phyloP scores from a whole-genome alignment of 202 grass and related monocot species.

The Schoenoplectus triqueter region DNA sequence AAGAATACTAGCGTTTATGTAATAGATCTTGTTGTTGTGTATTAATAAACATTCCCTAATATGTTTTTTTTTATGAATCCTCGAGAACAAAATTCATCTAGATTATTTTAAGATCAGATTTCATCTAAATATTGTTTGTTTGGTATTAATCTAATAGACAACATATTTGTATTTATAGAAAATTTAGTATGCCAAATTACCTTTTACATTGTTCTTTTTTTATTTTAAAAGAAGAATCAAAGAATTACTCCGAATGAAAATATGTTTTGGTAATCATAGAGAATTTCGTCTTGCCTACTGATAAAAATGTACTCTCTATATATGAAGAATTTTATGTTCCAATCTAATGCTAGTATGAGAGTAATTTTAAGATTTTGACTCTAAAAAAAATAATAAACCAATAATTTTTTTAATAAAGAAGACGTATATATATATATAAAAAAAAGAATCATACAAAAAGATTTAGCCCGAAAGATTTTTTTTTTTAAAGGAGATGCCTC shows the following conservation, averaged over 20 bases:
- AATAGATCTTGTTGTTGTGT: background rate
- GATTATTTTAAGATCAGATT: background rate
- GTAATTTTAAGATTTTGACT: background rate
- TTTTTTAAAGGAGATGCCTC: background rate
- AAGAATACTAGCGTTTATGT: too few species aligned
- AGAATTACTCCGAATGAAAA: background rate
- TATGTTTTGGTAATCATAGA: background rate
- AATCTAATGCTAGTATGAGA: background rate
- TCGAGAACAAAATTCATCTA: background rate
- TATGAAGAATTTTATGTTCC: background rate
- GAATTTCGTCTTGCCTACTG: background rate
- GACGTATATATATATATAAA: background rate
- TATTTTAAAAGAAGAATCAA: too few species aligned
- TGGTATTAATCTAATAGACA: background rate
- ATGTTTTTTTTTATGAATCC: background rate
- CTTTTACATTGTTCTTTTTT: background rate
- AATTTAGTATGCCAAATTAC: background rate
- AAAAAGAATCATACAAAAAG: background rate
- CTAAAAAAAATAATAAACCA: background rate
- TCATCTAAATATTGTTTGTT: background rate
- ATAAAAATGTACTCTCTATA: background rate
- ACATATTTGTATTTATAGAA: background rate
- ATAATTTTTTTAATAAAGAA: background rate
- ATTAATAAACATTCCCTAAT: background rate
- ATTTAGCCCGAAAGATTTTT: background rate